phyloP scores from a whole-genome alignment of 2,329 filamentous ascomycete species.

The Cercospora berteroae region DNA sequence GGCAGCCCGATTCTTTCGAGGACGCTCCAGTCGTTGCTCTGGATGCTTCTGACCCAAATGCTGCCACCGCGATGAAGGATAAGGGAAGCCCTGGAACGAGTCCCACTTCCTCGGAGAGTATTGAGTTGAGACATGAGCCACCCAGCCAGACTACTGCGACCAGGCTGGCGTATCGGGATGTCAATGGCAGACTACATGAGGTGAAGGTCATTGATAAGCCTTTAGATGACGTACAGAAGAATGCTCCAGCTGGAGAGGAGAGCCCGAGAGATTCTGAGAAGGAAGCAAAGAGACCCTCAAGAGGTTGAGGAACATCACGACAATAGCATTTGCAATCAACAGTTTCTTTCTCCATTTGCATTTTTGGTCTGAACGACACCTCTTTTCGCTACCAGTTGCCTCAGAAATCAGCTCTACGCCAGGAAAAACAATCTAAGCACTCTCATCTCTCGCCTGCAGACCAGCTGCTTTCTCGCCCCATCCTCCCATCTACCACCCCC shows the following conservation, averaged over 20 bases:
- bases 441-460: not conserved
- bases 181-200: constrained; percentile 23
- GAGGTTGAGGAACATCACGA: not conserved
- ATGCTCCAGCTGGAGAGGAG: not conserved
- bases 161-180: constrained; percentile 22
- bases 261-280: not conserved
- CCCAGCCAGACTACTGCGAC: constrained; percentile 22
- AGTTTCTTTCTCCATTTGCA: not conserved
- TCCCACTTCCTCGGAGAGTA: not conserved
- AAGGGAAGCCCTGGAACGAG: not conserved
- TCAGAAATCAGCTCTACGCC: not conserved
- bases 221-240: constrained; percentile 7
- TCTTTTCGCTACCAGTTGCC: not conserved
- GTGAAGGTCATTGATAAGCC: constrained; percentile 27
- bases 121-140: constrained; percentile 22
- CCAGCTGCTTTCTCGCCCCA: not conserved
- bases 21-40: constrained; percentile 9
- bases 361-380: not conserved
- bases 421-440: not conserved
- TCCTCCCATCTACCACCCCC: not conserved
- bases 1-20: constrained; percentile 9
- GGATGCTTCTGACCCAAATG: constrained; percentile 15
- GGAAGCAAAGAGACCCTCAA: not conserved
- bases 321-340: not conserved
- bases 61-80: constrained; percentile 13